Conservation (phyloP, 208 protist species). For the Trypanosoma mega region DNA sequence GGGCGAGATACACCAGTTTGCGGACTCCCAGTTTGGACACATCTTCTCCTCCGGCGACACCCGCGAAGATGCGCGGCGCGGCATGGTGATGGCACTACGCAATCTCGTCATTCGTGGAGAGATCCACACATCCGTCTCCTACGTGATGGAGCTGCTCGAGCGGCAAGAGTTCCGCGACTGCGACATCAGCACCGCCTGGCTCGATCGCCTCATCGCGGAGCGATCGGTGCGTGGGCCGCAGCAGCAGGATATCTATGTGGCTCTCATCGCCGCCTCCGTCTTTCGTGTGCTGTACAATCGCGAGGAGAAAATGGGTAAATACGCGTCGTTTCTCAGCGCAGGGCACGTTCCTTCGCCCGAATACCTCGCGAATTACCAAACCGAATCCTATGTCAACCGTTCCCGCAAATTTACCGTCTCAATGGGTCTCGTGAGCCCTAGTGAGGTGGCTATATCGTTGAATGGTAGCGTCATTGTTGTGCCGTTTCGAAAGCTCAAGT, state of each 20-base stretch:
- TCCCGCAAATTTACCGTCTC: constrained; percentile 78
- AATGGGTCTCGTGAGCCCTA: constrained; percentile 42
- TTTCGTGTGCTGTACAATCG: constrained; percentile 51
- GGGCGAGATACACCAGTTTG: constrained; percentile 92
- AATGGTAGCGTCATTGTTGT: constrained; percentile 74
- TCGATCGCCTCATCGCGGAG: constrained; percentile 79
- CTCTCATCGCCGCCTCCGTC: constrained; percentile 71
- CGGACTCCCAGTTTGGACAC: constrained; percentile 98
- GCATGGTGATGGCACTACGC: constrained; percentile 91
- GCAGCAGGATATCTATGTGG: constrained; percentile 60
- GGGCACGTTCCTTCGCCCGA: constrained; percentile 87
- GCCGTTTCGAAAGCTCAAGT: constrained; percentile 80
- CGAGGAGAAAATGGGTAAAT: constrained; percentile 62
- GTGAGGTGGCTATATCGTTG: constrained; percentile 68
- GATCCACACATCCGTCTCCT: constrained; percentile 95
- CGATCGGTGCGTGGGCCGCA: constrained; percentile 42
- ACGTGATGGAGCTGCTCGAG: constrained; percentile 91
- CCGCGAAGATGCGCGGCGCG: constrained; percentile 92
- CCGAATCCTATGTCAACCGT: constrained; percentile 74
- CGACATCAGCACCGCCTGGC: constrained; percentile 82
- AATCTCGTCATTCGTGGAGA: constrained; percentile 95
- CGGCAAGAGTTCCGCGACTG: constrained; percentile 78
- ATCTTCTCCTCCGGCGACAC: constrained; percentile 94
- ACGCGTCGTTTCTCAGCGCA: constrained; percentile 67
- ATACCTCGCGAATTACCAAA: constrained; percentile 55